Evolutionary conservation across 306 rosid species (phyloP).

Genomic region (Cercis canadensis): DNA sequence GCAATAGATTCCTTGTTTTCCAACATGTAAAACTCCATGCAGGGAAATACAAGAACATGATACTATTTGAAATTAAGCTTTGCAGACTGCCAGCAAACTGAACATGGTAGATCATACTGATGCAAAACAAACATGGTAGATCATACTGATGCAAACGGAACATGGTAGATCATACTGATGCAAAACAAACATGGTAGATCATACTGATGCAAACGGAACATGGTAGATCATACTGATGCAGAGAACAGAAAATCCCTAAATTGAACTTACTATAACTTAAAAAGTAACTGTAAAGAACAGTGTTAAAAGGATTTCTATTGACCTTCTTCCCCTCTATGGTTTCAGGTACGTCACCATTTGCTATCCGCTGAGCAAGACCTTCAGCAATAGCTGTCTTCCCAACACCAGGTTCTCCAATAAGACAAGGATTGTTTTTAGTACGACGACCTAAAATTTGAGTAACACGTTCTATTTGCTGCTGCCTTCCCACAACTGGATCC

Average conservation of each 20-base stretch:
- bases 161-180: too few species aligned
- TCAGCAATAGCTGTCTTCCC: conserved; percentile 98
- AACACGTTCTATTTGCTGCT: conserved; percentile 89
- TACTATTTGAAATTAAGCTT: conserved; percentile 5
- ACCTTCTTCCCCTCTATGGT: conserved; percentile 98
- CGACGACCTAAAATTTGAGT: conserved; percentile 93
- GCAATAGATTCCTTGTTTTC: conserved; percentile 11
- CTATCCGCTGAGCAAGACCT: conserved; percentile 95
- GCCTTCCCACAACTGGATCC: conserved; percentile 98
- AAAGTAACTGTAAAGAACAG: not conserved
- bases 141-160: too few species aligned
- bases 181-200: too few species aligned
- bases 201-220: too few species aligned
- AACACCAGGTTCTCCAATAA: conserved; percentile 97
- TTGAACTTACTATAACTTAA: conserved; percentile 7
- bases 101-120: conserved; percentile 20
- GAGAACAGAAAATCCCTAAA: too few species aligned
- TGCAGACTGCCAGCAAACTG: conserved; percentile 2
- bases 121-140: too few species aligned
- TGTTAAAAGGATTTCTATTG: conserved; percentile 16
- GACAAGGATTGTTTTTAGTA: conserved; percentile 93
- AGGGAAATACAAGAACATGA: not conserved
- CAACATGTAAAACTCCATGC: conserved; percentile 22
- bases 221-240: too few species aligned
- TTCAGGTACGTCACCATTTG: conserved; percentile 95